Evolutionary conservation across 1,284 basidiomycete species (phyloP).

Genomic region (Xerocomus amazonicus): DNA sequence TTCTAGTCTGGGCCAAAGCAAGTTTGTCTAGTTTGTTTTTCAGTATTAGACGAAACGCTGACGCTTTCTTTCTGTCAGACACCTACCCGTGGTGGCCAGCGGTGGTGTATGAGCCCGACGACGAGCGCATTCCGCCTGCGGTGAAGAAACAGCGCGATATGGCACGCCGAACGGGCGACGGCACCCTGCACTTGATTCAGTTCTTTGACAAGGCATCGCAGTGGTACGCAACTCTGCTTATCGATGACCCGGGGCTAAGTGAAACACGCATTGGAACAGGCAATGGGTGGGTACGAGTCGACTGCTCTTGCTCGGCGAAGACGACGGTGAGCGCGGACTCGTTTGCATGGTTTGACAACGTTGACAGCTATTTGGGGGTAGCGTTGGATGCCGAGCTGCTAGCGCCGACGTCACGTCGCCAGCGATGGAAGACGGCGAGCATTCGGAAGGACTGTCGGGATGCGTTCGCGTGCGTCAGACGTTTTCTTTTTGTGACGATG

Average conservation of each 20-base stretch:
- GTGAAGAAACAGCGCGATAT: slow-evolving; percentile 41
- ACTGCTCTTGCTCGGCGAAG: slow-evolving; percentile 55
- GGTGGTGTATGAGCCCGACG: slow-evolving; percentile 52
- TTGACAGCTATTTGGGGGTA: slow-evolving; percentile 19
- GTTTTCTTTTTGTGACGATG: neutral
- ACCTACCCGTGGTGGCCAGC: slow-evolving; percentile 69
- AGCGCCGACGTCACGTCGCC: slow-evolving; percentile 39
- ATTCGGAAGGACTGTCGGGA: slow-evolving; percentile 45
- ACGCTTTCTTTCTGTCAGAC: slow-evolving; percentile 32
- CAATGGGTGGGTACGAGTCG: slow-evolving; percentile 49
- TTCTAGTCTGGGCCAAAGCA: slow-evolving; percentile 62
- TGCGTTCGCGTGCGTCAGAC: slow-evolving; percentile 43
- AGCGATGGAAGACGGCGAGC: slow-evolving; percentile 48
- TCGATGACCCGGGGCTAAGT: slow-evolving; percentile 3
- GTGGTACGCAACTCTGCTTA: slow-evolving; percentile 43
- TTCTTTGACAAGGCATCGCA: slow-evolving; percentile 63
- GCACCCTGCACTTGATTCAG: slow-evolving; percentile 51
- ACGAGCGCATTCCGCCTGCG: slow-evolving; percentile 46
- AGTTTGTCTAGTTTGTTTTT: slow-evolving; percentile 27
- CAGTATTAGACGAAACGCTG: too few relatives aligned
- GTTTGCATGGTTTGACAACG: neutral
- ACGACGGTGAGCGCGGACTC: slow-evolving; percentile 42
- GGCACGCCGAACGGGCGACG: slow-evolving; percentile 33
- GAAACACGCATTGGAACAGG: slow-evolving; percentile 32
- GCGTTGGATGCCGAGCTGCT: slow-evolving; percentile 53